These are phyloP conservation scores for Coniella lustricola DNA, from an alignment of 2,329 filamentous ascomycete genomes.

Conservation along the genomic window DNA sequence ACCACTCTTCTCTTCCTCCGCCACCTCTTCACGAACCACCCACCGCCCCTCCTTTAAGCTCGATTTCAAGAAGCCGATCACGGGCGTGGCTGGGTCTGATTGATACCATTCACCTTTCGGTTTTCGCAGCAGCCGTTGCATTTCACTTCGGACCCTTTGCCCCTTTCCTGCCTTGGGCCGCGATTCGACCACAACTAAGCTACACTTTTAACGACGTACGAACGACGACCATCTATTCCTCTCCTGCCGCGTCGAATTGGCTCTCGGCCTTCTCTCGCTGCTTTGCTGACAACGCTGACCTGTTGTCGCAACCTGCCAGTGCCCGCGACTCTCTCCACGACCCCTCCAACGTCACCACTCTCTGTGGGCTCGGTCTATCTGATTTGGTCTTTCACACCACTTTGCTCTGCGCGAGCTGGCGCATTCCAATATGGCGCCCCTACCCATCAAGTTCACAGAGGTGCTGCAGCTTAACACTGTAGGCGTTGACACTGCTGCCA, in stretches of 20 bases:
- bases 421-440: conserved; percentile 29
- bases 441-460: conserved; percentile 36
- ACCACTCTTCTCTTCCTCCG: conserved; percentile 3
- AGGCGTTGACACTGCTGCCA: conserved; percentile 36
- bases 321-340: neutral
- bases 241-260: neutral
- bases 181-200: conserved; percentile 10
- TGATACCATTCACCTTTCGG: conserved; percentile 4
- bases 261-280: neutral
- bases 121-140: conserved; percentile 3
- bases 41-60: conserved; percentile 4
- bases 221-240: neutral
- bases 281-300: neutral
- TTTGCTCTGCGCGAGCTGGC: conserved; percentile 25
- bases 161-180: conserved; percentile 9
- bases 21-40: conserved; percentile 3
- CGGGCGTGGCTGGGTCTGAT: conserved; percentile 5
- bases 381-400: conserved; percentile 1
- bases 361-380: neutral
- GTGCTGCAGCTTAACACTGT: conserved; percentile 33
- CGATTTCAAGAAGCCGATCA: conserved; percentile 2
- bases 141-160: conserved; percentile 6
- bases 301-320: neutral
- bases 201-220: conserved; percentile 1
- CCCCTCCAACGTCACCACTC: neutral